Conservation (phyloP, 805 yeast genomes). For the Nakazawaea ernobii region DNA sequence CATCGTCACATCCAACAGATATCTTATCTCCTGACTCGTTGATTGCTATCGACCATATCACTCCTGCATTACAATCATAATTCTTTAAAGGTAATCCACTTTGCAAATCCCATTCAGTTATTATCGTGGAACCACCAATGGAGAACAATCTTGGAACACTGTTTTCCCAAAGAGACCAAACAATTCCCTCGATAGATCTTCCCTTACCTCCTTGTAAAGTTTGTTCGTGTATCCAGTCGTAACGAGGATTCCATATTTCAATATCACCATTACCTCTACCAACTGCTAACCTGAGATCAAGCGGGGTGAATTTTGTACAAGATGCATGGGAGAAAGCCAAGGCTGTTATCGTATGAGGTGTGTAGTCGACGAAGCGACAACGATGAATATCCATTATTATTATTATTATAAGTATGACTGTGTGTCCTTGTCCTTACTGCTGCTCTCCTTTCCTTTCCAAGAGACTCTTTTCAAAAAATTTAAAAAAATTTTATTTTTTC, state of each 20-base stretch:
- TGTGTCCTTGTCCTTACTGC: not conserved
- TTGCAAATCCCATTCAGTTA: conserved; percentile 87
- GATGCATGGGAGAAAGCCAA: conserved; percentile 69
- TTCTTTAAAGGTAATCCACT: conserved; percentile 70
- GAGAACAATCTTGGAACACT: conserved; percentile 69
- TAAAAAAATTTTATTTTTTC: not conserved
- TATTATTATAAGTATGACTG: no score
- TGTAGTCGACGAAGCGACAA: conserved; percentile 85
- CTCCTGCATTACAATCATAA: conserved; percentile 88
- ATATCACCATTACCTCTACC: conserved; percentile 94
- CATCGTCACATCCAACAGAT: conserved; percentile 95
- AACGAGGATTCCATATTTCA: conserved; percentile 89
- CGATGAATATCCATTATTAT: conserved; percentile 73
- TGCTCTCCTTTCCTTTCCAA: not conserved
- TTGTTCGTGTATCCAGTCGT: conserved; percentile 75
- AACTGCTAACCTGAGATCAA: conserved; percentile 72
- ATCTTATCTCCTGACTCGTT: conserved; percentile 55
- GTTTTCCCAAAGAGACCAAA: conserved; percentile 59
- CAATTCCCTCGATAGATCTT: conserved; percentile 82
- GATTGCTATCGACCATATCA: conserved; percentile 82
- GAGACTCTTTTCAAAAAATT: not conserved
- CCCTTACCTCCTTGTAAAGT: conserved; percentile 74
- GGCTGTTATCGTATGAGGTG: conserved; percentile 80
- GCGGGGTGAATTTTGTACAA: conserved; percentile 38
- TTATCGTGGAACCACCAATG: conserved; percentile 85